phyloP scores from a whole-genome alignment of 331 rosid genomes.

The Malus hybrid region DNA sequence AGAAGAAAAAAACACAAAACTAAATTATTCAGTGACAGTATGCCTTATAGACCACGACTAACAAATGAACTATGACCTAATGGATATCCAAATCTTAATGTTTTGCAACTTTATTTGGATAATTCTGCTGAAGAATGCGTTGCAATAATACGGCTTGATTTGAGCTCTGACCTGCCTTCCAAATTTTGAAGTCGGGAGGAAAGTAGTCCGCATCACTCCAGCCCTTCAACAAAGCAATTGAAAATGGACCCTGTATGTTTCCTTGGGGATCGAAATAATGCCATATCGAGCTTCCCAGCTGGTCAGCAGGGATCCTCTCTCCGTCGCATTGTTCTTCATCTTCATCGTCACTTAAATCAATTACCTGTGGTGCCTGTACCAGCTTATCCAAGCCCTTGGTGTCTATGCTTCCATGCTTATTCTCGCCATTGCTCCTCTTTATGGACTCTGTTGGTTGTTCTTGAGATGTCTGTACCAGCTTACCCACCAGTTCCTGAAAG shows the following conservation, averaged over 20 bases:
- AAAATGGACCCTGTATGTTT: slow-evolving; percentile 72
- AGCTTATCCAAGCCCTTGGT: slow-evolving; percentile 14
- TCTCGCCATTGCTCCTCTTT: slow-evolving; percentile 1
- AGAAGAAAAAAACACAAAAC: neutral
- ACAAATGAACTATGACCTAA: neutral
- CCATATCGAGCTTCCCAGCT: slow-evolving; percentile 34
- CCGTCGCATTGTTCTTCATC: slow-evolving; percentile 12
- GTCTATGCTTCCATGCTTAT: slow-evolving; percentile 12
- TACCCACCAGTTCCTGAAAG: neutral
- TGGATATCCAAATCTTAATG: neutral
- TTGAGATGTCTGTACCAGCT: too few species aligned
- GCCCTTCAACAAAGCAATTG: slow-evolving; percentile 37
- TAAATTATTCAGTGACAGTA: neutral
- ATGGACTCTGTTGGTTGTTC: slow-evolving; percentile 3
- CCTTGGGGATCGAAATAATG: slow-evolving; percentile 70
- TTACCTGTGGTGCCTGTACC: slow-evolving; percentile 23
- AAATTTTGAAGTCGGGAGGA: slow-evolving; percentile 61
- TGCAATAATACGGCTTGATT: slow-evolving; percentile 39
- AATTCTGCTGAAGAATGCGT: slow-evolving; percentile 33
- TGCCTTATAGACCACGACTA: neutral
- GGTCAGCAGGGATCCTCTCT: slow-evolving; percentile 14
- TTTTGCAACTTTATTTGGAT: slow-evolving; percentile 7
- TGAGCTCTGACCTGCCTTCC: slow-evolving; percentile 49
- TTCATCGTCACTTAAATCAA: slow-evolving; percentile 45
- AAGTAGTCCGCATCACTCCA: slow-evolving; percentile 72